These are phyloP conservation scores for Spergularia azorica DNA, from an alignment of 179 eudicot species.

Conservation along the genomic window DNA sequence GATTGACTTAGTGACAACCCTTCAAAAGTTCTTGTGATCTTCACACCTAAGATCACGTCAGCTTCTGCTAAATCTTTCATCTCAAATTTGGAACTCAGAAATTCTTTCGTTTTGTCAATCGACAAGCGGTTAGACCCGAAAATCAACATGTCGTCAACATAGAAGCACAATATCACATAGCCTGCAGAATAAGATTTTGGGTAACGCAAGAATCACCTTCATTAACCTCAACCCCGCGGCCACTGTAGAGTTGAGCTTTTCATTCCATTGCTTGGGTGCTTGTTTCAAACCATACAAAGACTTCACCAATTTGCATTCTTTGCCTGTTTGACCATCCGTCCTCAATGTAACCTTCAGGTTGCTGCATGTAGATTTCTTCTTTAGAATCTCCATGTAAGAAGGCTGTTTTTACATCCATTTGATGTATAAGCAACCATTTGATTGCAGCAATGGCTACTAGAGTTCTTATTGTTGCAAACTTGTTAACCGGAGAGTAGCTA, in stretches of 20 bases:
- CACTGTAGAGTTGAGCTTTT: too few relatives aligned
- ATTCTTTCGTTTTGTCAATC: background rate
- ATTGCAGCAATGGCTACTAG: background rate
- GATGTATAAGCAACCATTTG: background rate
- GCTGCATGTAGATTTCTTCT: background rate
- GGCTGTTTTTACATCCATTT: background rate
- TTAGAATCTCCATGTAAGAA: background rate
- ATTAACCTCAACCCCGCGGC: too few relatives aligned
- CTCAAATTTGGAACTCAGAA: background rate
- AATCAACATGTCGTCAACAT: background rate
- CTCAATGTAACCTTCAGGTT: background rate
- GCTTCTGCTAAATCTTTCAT: slow-evolving; percentile 29
- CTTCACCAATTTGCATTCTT: background rate
- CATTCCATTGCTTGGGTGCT: background rate
- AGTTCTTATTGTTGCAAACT: background rate
- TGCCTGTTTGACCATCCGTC: background rate
- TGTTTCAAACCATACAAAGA: background rate
- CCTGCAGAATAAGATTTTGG: too few relatives aligned
- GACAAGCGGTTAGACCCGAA: too few relatives aligned
- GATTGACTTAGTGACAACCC: slow-evolving; percentile 5
- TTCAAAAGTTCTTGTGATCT: background rate
- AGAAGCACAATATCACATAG: background rate
- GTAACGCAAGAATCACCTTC: background rate
- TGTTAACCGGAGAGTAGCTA: background rate
- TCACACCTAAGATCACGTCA: slow-evolving; percentile 17